Evolutionary conservation across 176 grass and related monocot species (phyloP).

Genomic region (sorghum (Sorghum bicolor)): Sorghum_bicolor_NCBIv3 NC_012872.2:48916501-48917000

Average conservation of each 20-base stretch:
- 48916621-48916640: too few relatives aligned
- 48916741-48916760: slow-evolving; percentile 4
- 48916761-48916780: slow-evolving; percentile 46
- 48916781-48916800: slow-evolving; percentile 28
- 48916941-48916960: slow-evolving; percentile 39
- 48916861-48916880: background rate
- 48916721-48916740: background rate
- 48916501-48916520: slow-evolving; percentile 76
- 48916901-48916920: slow-evolving; percentile 56
- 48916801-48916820: slow-evolving; percentile 28
- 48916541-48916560: slow-evolving; percentile 21
- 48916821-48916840: slow-evolving; percentile 30
- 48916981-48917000: background rate
- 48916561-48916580: too few relatives aligned
- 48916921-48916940: slow-evolving; percentile 6
- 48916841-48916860: slow-evolving; percentile 23
- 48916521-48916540: slow-evolving; percentile 35
- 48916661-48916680: background rate
- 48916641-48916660: too few relatives aligned
- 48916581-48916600: too few relatives aligned
- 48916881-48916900: slow-evolving; percentile 30
- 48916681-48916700: slow-evolving; percentile 1
- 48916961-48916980: background rate
- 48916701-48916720: background rate
- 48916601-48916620: background rate